Conservation (phyloP, 352 stramenopile species). For the Globisporangium nagaii region DNA sequence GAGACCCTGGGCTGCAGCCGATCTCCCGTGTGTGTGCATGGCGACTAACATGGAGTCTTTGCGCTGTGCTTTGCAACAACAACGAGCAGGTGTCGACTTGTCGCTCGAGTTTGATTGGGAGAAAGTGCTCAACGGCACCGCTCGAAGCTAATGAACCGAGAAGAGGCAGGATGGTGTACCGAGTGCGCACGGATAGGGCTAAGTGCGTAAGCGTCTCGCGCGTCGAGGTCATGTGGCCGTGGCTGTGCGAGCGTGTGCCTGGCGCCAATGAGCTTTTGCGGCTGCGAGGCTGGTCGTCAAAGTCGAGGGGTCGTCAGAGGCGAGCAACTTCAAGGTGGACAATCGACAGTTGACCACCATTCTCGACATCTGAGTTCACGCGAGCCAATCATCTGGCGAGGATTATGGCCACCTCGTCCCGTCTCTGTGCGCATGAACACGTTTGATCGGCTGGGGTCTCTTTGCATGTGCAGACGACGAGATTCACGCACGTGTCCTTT, state of each 20-base stretch:
- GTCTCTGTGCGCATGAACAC: not conserved
- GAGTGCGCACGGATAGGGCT: no score
- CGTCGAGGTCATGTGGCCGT: no score
- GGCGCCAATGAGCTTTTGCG: not conserved
- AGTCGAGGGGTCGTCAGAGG: no score
- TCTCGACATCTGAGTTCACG: not conserved
- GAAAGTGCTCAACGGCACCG: conserved; percentile 10
- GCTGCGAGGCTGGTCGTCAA: not conserved
- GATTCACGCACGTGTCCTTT: no score
- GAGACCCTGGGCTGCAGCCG: no score
- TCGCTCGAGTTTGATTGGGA: conserved; percentile 16
- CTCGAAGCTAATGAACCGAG: conserved; percentile 3
- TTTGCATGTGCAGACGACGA: not conserved
- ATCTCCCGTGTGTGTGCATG: no score
- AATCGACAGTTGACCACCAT: not conserved
- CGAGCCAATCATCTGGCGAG: not conserved
- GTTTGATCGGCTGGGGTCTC: not conserved
- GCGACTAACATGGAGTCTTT: no score
- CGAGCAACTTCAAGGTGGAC: not conserved
- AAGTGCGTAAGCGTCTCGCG: no score
- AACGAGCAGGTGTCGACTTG: conserved; percentile 15
- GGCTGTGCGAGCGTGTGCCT: no score
- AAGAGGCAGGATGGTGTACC: no score
- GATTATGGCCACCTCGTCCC: not conserved
- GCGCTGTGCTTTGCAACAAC: no score